Evolutionary conservation across 2,329 filamentous ascomycete genomes (phyloP).

Genomic region (Aspergillus quadricinctus): DNA sequence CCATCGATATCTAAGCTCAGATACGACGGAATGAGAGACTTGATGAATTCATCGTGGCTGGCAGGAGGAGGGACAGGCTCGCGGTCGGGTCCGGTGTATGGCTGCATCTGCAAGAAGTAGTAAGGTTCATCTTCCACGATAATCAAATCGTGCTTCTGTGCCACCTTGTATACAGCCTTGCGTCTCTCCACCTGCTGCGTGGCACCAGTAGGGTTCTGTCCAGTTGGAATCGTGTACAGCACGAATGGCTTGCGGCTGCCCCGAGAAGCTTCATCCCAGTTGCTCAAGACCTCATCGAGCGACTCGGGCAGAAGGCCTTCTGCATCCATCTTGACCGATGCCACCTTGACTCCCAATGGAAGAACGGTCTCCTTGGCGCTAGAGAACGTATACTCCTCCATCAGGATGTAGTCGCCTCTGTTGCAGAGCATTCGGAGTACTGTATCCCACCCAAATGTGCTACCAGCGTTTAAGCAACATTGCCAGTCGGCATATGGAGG

Average conservation of each 20-base stretch:
- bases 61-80: constrained; percentile 53
- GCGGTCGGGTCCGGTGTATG: constrained; percentile 57
- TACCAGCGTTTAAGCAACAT: constrained; percentile 77
- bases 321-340: constrained; percentile 61
- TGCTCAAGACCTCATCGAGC: constrained; percentile 60
- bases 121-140: constrained; percentile 94
- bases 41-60: constrained; percentile 68
- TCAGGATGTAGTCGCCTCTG: constrained; percentile 72
- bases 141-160: constrained; percentile 77
- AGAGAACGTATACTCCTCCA: constrained; percentile 88
- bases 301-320: constrained; percentile 60
- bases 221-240: constrained; percentile 70
- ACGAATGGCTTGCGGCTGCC: constrained; percentile 62
- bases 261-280: constrained; percentile 58
- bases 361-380: constrained; percentile 64
- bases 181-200: constrained; percentile 68
- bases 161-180: constrained; percentile 69
- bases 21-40: constrained; percentile 66
- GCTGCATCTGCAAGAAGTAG: constrained; percentile 83
- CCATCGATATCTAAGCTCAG: constrained; percentile 81
- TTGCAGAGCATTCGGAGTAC: constrained; percentile 75
- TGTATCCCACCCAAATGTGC: constrained; percentile 81
- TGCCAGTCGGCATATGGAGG: constrained; percentile 91
- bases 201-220: constrained; percentile 86
- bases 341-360: constrained; percentile 59